A percentile compares a stretch with the other conserved stretches of the same genome.
Evolutionary conservation across 164 flowering plant genomes (phyloP).

Genomic region (Tetrastigma voinierianum): DNA sequence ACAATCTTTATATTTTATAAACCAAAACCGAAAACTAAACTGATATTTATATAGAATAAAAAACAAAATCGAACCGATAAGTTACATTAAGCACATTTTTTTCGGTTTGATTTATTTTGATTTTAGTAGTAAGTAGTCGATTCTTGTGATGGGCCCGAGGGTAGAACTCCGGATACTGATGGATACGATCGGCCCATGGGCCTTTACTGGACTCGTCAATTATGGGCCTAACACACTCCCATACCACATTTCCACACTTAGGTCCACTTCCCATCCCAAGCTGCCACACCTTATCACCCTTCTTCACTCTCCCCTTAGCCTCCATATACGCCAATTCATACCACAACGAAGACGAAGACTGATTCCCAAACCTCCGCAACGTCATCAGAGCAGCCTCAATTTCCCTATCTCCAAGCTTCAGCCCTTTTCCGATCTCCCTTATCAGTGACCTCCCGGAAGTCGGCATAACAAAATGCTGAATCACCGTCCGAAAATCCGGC

Average conservation of each 20-base stretch:
- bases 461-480: slow-evolving; percentile 62
- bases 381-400: slow-evolving; percentile 67
- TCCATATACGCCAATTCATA: slow-evolving; percentile 65
- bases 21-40: too few relatives aligned
- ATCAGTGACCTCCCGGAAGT: slow-evolving; percentile 49
- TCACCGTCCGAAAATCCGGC: slow-evolving; percentile 53
- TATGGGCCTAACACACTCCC: slow-evolving; percentile 52
- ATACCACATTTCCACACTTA: slow-evolving; percentile 47
- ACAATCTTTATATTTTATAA: too few relatives aligned
- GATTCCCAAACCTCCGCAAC: slow-evolving; percentile 65
- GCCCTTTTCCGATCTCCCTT: slow-evolving; percentile 46
- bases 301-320: slow-evolving; percentile 51
- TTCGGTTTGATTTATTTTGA: too few relatives aligned
- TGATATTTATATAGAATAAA: too few relatives aligned
- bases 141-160: slow-evolving; percentile 3
- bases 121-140: too few relatives aligned
- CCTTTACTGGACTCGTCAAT: slow-evolving; percentile 35
- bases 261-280: slow-evolving; percentile 68
- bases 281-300: slow-evolving; percentile 65
- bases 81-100: too few relatives aligned
- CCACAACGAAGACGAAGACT: slow-evolving; percentile 65
- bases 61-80: too few relatives aligned
- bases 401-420: slow-evolving; percentile 45
- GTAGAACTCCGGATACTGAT: slow-evolving; percentile 33
- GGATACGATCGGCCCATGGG: slow-evolving; percentile 55